Base-by-base conservation (phyloP, 495 filamentous ascomycete genomes). In the Lindgomyces ingoldianus region DNA sequence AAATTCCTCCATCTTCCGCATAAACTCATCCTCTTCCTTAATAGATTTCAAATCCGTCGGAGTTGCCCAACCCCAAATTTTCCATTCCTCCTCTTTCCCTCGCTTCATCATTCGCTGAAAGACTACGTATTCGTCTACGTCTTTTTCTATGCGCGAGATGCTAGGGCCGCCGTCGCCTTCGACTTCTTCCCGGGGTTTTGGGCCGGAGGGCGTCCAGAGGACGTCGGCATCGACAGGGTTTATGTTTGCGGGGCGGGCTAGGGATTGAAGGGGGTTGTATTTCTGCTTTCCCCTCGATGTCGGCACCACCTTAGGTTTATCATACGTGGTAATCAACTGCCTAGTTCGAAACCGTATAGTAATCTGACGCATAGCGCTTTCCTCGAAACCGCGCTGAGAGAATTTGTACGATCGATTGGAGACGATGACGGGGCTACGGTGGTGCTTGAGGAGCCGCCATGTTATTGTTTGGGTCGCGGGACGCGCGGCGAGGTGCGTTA, bases 41-140 rank as follows among this genome's bases (percentile, higher is more conserved):
- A 68, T 27, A 53, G 78, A 75, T 26, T 87, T 79, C 21, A 73
- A n/a, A 42, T 80, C 84, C 10, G 84, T 88, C 69, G 87, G 81
- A 63, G 81, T 77, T 39, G 83, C 74, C 36, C 84, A 86, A 24
- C 91, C 91, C 86, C 91, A 89, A 49, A 96, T 71, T 72, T 80
- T 83, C 93, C 93, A 97, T 12, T 81, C 80, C 39, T 74, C 75
- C 44, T 85, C 80, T 64, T 79, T 69, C 54, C 83, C 89, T 1
- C 78, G 78, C 75, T 82, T 75, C 50, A 87, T 73, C 24, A 75
- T 66, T 69, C 81, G 80, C 77, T 91, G 89, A 21, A 96, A 69
- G 4, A 93, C 88, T n/a, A 97, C 22, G 70, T 95, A 88, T 79
- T 97, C 93, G 1, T 77, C 74, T 59, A 88, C 79, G 60, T 87